Evolutionary conservation across 1,139 yeast genomes (phyloP), one percentile per base, ranked within the genome.

Genomic region (Blastobotrys petasosporus): DNA sequence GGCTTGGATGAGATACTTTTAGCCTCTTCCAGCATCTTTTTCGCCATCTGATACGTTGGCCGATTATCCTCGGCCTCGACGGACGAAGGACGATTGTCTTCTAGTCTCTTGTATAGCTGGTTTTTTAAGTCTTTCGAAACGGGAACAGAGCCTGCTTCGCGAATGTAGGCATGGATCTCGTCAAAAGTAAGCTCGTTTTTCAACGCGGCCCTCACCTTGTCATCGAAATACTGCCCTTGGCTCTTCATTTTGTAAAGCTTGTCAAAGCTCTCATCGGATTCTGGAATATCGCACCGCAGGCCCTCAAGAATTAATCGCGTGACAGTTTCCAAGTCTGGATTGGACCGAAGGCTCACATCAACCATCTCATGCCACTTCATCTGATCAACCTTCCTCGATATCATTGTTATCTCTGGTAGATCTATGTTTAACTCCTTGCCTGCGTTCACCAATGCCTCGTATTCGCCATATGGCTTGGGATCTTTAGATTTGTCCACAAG

Each of bases 361-460:
- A 62, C 73, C 6, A 60, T 61, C 7, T 67, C 63, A 4, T 71
- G 48, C 88, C 90, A 82, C 37, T 62, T 63, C 41, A 73, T 54
- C 45, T 79, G 68, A 40, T 70, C 71, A 38, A 78, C 66, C 16
- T 80, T 62, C 47, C 78, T 67, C 12, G 70, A 74, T 37, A 84
- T 60, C 42, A 75, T 68, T 11, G 62, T 64, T 32, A 79, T 65
- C 1, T 82, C 74, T 1, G 79, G 75, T 16, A 83, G 62, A 8
- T 69, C 71, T 32, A 83, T 62, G 2, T 85, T 85, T 57, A 82
- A 75, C 11, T 80, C 72, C 50, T 71, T 72, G 1, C 90, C 90
- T 31, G 77, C 55, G 29, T 62, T 65, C 17, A 69, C 56, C 51
- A 69, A 50, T 17, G 60, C 67, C 31, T 55, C 51, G 37, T 64